A percentile compares a stretch with the other conserved stretches of the same genome.
phyloP scores from a whole-genome alignment of 2,329 filamentous ascomycete species.

The Mycocentrospora acerina region DNA sequence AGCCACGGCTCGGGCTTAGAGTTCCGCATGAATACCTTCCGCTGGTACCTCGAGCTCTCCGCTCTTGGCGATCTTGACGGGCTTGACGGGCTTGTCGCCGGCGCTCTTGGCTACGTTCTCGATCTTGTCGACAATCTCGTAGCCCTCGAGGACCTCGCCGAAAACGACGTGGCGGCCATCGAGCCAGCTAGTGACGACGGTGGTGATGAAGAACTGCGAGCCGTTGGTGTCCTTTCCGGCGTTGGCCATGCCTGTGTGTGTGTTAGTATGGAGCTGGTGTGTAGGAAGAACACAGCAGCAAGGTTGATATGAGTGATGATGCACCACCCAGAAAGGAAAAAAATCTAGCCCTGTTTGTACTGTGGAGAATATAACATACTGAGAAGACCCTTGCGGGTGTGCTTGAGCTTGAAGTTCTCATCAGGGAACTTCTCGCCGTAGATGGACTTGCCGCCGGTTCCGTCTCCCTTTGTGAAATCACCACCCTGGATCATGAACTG shows the following conservation, averaged over 20 bases:
- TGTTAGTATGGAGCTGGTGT: conserved; percentile 8
- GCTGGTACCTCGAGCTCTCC: conserved; percentile 79
- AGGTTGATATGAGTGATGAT: too few species aligned
- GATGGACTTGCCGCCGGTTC: conserved; percentile 85
- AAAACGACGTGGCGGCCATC: conserved; percentile 85
- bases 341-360: conserved; percentile 2
- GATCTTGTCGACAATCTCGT: conserved; percentile 77
- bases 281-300: too few species aligned
- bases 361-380: conserved; percentile 57
- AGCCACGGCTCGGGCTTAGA: conserved; percentile 58
- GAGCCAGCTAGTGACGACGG: conserved; percentile 77
- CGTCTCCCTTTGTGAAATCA: conserved; percentile 80
- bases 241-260: conserved; percentile 43
- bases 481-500: conserved; percentile 90
- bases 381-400: conserved; percentile 79
- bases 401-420: conserved; percentile 94
- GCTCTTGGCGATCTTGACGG: conserved; percentile 78
- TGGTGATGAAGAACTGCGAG: conserved; percentile 91
- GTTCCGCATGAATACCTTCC: conserved; percentile 92
- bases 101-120: conserved; percentile 67
- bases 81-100: conserved; percentile 68
- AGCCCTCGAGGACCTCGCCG: conserved; percentile 84
- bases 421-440: conserved; percentile 82
- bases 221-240: conserved; percentile 77
- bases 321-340: not conserved